These are phyloP conservation scores for Starmerella bombi DNA, from an alignment of 805 yeast genomes.

Conservation along the genomic window DNA sequence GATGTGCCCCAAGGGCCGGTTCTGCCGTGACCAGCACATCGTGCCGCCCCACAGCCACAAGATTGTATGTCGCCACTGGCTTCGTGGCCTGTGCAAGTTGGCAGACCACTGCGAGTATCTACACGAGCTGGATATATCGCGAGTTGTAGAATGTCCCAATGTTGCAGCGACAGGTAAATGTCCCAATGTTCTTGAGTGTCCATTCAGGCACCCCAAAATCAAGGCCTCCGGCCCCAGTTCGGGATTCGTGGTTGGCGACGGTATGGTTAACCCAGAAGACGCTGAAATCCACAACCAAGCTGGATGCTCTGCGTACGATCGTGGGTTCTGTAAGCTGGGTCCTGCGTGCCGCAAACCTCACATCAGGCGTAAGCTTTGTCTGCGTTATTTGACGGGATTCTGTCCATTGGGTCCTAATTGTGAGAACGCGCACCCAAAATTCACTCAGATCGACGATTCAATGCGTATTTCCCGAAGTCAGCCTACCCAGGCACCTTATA, in stretches of 20 bases:
- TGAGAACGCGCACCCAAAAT: conserved; percentile 70
- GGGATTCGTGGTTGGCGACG: conserved; percentile 2
- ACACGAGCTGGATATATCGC: conserved; percentile 85
- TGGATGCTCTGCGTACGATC: conserved; percentile 58
- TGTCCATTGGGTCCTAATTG: conserved; percentile 82
- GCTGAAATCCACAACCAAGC: conserved; percentile 65
- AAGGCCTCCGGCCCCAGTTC: conserved; percentile 49
- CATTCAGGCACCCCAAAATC: conserved; percentile 49
- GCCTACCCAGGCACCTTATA: not conserved
- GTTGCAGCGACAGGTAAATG: conserved; percentile 59
- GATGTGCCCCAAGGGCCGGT: conserved; percentile 73
- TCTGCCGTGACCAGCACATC: conserved; percentile 78
- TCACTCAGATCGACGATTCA: conserved; percentile 31
- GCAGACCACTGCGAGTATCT: conserved; percentile 92
- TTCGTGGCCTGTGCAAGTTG: conserved; percentile 91
- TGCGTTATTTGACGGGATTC: conserved; percentile 72
- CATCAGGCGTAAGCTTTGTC: conserved; percentile 61
- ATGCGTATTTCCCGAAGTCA: conserved; percentile 27
- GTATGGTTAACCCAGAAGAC: not conserved
- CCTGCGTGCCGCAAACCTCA: conserved; percentile 77
- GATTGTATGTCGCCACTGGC: conserved; percentile 97
- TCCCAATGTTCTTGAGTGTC: conserved; percentile 87
- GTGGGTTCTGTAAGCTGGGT: conserved; percentile 88
- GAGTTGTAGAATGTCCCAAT: conserved; percentile 94
- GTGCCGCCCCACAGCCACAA: conserved; percentile 51